These are phyloP conservation scores for Tremellales sp. DNA, from an alignment of 1,284 basidiomycete genomes.

Conservation along the genomic window DNA sequence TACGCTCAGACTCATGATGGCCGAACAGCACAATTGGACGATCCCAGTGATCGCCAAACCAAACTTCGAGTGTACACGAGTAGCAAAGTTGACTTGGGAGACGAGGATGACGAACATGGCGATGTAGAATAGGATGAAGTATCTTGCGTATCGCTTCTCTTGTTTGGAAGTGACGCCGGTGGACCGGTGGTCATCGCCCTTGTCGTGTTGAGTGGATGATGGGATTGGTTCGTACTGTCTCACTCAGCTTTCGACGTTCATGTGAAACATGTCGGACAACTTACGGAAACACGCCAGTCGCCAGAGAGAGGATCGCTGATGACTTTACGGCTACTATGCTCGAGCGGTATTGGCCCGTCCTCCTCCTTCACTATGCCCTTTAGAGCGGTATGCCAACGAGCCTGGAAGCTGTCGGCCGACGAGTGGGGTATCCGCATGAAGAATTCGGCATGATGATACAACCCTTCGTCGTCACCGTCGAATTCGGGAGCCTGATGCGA, in stretches of 20 bases:
- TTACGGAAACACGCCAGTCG: conserved; percentile 33
- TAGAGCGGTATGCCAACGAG: too few relatives aligned
- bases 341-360: too few relatives aligned
- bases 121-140: conserved; percentile 60
- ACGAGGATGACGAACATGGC: conserved; percentile 74
- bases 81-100: conserved; percentile 70
- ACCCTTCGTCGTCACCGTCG: too few relatives aligned
- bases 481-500: too few relatives aligned
- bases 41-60: conserved; percentile 91
- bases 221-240: not conserved
- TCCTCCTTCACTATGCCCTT: too few relatives aligned
- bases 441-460: too few relatives aligned
- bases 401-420: too few relatives aligned
- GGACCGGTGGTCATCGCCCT: not conserved
- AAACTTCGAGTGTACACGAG: conserved; percentile 81
- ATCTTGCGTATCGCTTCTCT: not conserved
- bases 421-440: too few relatives aligned
- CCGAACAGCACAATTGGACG: conserved; percentile 84
- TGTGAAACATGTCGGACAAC: conserved; percentile 4
- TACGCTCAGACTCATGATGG: conserved; percentile 86
- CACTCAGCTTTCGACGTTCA: not conserved
- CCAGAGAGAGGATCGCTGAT: too few relatives aligned
- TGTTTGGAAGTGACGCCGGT: not conserved
- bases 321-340: too few relatives aligned
- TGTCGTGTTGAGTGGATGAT: not conserved